Percentiles rank a stretch among this genome's conserved stretches.
These are phyloP conservation scores for Coniochaeta sp. DNA, from an alignment of 2,329 filamentous ascomycete species.

Conservation along the genomic window DNA sequence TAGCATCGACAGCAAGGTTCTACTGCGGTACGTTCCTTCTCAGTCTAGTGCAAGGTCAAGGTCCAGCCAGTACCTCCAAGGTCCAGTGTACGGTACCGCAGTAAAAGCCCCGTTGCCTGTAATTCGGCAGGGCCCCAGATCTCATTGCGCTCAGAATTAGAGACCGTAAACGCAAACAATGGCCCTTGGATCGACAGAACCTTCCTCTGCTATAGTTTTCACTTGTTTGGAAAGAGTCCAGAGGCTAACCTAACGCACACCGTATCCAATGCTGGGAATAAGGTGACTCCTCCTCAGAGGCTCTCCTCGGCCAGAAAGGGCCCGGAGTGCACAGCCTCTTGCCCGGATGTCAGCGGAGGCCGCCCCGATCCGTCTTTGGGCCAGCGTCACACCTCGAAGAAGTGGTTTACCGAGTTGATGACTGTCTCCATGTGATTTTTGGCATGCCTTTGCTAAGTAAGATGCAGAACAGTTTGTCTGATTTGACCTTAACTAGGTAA, in stretches of 20 bases:
- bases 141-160: background rate
- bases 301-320: background rate
- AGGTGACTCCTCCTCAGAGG: background rate
- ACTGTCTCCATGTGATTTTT: background rate
- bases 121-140: no score
- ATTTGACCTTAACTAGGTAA: no score
- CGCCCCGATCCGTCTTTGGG: background rate
- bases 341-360: conserved; percentile 2
- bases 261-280: background rate
- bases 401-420: background rate
- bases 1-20: background rate
- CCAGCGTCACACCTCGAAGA: background rate
- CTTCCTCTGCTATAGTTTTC: background rate
- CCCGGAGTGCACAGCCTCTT: background rate
- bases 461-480: background rate
- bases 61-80: no score
- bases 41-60: no score
- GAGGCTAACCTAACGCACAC: background rate
- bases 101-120: no score
- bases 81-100: no score
- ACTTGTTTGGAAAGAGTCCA: background rate
- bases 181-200: background rate
- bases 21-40: no score
- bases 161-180: background rate
- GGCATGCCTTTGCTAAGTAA: background rate